These are phyloP conservation scores for Phytopythium chamaehyphon DNA, from an alignment of 352 stramenopile genomes.

Conservation along the genomic window DNA sequence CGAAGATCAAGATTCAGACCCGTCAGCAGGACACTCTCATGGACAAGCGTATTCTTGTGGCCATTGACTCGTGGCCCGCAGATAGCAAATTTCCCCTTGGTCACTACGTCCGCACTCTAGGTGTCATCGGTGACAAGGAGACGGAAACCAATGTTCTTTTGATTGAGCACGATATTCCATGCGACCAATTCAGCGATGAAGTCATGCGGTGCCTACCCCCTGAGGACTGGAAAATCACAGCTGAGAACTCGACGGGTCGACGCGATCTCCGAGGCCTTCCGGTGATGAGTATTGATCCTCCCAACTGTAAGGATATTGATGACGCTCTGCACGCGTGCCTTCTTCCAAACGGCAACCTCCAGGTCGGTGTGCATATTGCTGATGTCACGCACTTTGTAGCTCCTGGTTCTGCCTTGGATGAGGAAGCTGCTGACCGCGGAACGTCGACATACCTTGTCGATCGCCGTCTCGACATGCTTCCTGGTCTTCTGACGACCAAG, in stretches of 20 bases:
- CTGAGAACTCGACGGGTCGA: conserved; percentile 88
- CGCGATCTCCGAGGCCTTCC: conserved; percentile 91
- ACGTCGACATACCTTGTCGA: conserved; percentile 99
- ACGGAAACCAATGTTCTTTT: conserved; percentile 96
- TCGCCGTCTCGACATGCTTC: conserved; percentile 98
- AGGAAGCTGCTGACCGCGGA: conserved; percentile 88
- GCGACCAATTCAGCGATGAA: conserved; percentile 74
- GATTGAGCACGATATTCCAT: conserved; percentile 96
- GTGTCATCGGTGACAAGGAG: conserved; percentile 95
- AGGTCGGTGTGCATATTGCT: conserved; percentile 98
- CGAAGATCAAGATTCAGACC: conserved; percentile 94
- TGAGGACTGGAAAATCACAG: conserved; percentile 94
- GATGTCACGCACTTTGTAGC: conserved; percentile 99
- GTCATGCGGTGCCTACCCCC: conserved; percentile 92
- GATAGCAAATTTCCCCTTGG: conserved; percentile 90
- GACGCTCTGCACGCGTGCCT: conserved; percentile 95
- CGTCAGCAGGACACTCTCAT: conserved; percentile 88
- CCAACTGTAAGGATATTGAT: conserved; percentile 97
- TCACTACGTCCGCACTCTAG: conserved; percentile 96
- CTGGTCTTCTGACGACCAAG: conserved; percentile 95
- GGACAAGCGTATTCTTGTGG: conserved; percentile 93
- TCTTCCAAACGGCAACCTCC: conserved; percentile 90
- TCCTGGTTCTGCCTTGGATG: conserved; percentile 91
- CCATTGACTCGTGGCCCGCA: conserved; percentile 93
- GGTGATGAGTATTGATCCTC: conserved; percentile 90